A percentile compares a stretch with the other conserved stretches of the same genome.
Conservation (phyloP, 805 yeast species). For the Zygotorulaspora danielsina region DNA sequence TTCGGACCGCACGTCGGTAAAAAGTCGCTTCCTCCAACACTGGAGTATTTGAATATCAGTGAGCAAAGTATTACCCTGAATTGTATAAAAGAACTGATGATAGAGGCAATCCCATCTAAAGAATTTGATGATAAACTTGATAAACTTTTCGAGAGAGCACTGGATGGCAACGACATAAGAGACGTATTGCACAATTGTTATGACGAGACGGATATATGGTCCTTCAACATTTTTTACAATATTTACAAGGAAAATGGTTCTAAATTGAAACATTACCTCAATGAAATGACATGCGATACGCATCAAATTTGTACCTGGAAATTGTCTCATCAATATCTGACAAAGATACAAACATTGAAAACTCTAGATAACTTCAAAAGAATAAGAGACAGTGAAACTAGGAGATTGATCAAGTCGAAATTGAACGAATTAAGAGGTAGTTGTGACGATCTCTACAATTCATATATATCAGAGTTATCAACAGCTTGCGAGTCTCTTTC, state of each 20-base stretch:
- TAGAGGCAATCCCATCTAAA: conserved; percentile 18
- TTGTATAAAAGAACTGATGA: conserved; percentile 22
- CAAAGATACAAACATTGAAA: conserved; percentile 26
- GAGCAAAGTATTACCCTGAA: conserved; percentile 16
- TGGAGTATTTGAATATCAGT: conserved; percentile 15
- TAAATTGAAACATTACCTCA: conserved; percentile 5
- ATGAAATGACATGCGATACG: background rate
- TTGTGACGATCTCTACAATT: conserved; percentile 21
- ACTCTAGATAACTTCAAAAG: conserved; percentile 29
- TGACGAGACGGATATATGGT: conserved; percentile 19
- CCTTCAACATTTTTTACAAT: conserved; percentile 20
- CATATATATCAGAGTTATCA: conserved; percentile 10
- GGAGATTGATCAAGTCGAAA: conserved; percentile 17
- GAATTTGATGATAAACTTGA: conserved; percentile 15
- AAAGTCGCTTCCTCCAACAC: conserved; percentile 12
- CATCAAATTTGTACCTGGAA: conserved; percentile 20
- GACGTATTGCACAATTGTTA: conserved; percentile 1
- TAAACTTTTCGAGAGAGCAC: conserved; percentile 2
- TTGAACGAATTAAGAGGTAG: conserved; percentile 20
- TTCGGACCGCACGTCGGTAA: conserved; percentile 16
- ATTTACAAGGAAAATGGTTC: conserved; percentile 22
- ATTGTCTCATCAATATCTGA: conserved; percentile 23
- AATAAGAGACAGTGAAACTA: conserved; percentile 21
- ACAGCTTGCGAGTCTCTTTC: conserved; percentile 9
- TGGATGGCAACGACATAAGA: conserved; percentile 2